Conservation (phyloP, 768 basidiomycete species). For the Russula sp. region DNA sequence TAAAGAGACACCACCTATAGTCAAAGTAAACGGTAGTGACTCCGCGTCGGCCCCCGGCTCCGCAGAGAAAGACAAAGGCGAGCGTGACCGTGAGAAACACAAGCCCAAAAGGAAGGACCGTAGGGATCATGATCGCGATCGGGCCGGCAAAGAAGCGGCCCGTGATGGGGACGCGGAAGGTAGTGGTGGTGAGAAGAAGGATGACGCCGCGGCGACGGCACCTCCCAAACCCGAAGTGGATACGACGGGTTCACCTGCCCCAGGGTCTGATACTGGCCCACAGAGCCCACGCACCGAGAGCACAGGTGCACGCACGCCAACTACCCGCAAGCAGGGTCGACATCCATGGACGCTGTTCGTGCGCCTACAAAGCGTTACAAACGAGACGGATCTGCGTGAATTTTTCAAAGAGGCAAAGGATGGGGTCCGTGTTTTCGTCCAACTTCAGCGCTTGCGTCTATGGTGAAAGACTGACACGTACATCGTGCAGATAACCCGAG, state of each 20-base stretch:
- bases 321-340: constrained; percentile 55
- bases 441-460: background rate
- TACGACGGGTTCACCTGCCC: constrained; percentile 20
- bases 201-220: constrained; percentile 33
- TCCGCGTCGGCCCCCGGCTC: constrained; percentile 31
- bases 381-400: constrained; percentile 65
- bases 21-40: constrained; percentile 40
- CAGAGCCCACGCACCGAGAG: constrained; percentile 44
- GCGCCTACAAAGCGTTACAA: constrained; percentile 53
- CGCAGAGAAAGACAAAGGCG: constrained; percentile 22
- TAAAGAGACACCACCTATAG: constrained; percentile 20
- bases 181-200: constrained; percentile 37
- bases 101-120: constrained; percentile 62
- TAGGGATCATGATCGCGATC: constrained; percentile 55
- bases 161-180: constrained; percentile 18
- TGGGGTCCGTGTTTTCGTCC: constrained; percentile 49
- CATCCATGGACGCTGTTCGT: constrained; percentile 88
- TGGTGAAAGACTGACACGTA: constrained; percentile 4
- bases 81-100: constrained; percentile 46
- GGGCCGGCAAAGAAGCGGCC: constrained; percentile 40
- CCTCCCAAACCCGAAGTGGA: constrained; percentile 35
- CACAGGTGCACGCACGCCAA: constrained; percentile 72
- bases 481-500: constrained; percentile 56
- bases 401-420: constrained; percentile 72
- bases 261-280: constrained; percentile 44